Percentiles rank a stretch among this genome's conserved stretches.
Evolutionary conservation across 2,329 filamentous ascomycete species (phyloP).

Genomic region (Davidsoniella australis): DNA sequence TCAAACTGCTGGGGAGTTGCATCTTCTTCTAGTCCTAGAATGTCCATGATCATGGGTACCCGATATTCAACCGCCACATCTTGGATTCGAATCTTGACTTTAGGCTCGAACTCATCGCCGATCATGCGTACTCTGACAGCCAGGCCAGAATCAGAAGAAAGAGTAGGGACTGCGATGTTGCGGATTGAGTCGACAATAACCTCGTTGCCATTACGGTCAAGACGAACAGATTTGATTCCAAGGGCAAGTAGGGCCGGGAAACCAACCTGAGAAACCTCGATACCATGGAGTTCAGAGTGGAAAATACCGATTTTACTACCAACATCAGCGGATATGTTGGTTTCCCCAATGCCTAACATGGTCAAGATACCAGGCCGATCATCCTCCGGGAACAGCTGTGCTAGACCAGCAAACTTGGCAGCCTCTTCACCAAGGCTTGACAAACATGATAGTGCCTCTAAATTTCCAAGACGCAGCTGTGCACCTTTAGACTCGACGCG

Average conservation of each 20-base stretch:
- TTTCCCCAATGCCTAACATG: conserved; percentile 46
- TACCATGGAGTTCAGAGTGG: conserved; percentile 37
- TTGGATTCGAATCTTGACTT: conserved; percentile 72
- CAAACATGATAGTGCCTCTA: conserved; percentile 50
- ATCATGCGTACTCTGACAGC: conserved; percentile 82
- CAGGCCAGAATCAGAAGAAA: conserved; percentile 19
- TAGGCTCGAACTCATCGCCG: conserved; percentile 84
- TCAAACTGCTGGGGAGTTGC: conserved; percentile 58
- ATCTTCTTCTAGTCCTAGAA: conserved; percentile 53
- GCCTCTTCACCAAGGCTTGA: conserved; percentile 62
- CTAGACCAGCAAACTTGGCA: conserved; percentile 64
- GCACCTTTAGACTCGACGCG: conserved; percentile 50
- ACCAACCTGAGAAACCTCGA: conserved; percentile 67
- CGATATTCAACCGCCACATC: conserved; percentile 80
- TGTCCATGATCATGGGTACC: conserved; percentile 64
- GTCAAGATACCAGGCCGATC: conserved; percentile 79
- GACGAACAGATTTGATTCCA: conserved; percentile 45
- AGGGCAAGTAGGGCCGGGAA: conserved; percentile 68
- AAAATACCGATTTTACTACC: conserved; percentile 52
- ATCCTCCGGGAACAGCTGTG: conserved; percentile 91
- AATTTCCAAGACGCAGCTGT: conserved; percentile 42
- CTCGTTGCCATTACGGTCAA: conserved; percentile 50
- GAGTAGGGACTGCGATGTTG: conserved; percentile 14
- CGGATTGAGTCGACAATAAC: conserved; percentile 46
- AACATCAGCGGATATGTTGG: conserved; percentile 45